phyloP scores from a whole-genome alignment of 208 protist species.

The Tritrichomonas foetus region DNA sequence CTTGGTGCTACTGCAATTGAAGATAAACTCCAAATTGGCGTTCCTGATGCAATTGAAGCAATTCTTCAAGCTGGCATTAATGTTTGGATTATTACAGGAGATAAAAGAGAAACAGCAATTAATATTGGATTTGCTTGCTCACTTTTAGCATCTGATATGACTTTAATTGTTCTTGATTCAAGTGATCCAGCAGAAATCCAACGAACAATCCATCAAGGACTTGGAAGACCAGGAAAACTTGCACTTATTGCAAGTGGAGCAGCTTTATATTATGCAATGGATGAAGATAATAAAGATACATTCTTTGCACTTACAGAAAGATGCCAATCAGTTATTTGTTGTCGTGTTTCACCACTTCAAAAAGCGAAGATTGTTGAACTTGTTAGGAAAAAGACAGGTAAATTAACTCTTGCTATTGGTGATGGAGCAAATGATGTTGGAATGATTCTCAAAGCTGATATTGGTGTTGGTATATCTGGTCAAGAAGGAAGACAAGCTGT shows the following conservation, averaged over 20 bases:
- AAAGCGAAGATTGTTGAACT: conserved; percentile 47
- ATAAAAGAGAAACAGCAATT: conserved; percentile 90
- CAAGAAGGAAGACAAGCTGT: conserved; percentile 58
- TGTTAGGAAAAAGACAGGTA: not conserved
- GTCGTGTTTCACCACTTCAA: conserved; percentile 47
- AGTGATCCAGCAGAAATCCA: not conserved
- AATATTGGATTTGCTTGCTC: conserved; percentile 65
- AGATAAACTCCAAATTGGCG: conserved; percentile 82
- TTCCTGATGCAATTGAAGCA: conserved; percentile 65
- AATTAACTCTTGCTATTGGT: conserved; percentile 53
- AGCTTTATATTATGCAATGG: not conserved
- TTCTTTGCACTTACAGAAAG: conserved; percentile 5
- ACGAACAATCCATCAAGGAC: not conserved
- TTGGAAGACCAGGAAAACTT: not conserved
- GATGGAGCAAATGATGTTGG: conserved; percentile 62
- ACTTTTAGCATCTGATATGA: not conserved
- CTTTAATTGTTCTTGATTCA: not conserved
- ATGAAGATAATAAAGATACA: not conserved
- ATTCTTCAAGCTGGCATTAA: conserved; percentile 69
- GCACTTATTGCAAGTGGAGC: not conserved
- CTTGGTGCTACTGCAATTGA: conserved; percentile 53
- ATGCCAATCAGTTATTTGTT: conserved; percentile 48
- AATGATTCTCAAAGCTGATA: conserved; percentile 55
- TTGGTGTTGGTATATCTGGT: conserved; percentile 50
- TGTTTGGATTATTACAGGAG: conserved; percentile 94